Conservation (phyloP, 306 rosid species). For the Cucumis melo region DNA sequence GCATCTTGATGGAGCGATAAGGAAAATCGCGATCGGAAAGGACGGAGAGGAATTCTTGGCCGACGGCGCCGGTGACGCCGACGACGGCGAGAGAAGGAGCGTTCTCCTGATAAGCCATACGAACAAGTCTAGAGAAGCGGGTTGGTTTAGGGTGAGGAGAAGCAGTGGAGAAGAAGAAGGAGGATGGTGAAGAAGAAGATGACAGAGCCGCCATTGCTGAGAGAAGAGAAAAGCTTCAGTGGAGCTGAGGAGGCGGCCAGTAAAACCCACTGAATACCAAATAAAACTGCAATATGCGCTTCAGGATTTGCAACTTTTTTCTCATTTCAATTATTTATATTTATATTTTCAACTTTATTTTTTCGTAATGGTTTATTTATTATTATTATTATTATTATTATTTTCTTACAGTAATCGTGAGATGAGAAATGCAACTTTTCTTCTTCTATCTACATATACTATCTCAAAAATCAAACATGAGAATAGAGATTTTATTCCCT, state of each 20-base stretch:
- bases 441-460: no score
- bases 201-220: conserved; percentile 15
- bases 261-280: not conserved
- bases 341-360: not conserved
- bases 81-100: conserved; percentile 82
- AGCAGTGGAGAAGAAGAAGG: conserved; percentile 16
- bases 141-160: conserved; percentile 1
- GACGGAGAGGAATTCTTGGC: conserved; percentile 91
- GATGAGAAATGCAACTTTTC: no score
- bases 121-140: conserved; percentile 22
- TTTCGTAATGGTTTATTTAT: not conserved
- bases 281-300: not conserved
- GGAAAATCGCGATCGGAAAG: conserved; percentile 90
- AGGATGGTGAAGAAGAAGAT: not conserved
- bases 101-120: conserved; percentile 58
- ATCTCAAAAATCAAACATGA: no score
- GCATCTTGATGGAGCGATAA: conserved; percentile 89
- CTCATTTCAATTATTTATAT: not conserved
- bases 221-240: conserved; percentile 17
- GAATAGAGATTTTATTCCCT: no score
- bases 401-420: no score
- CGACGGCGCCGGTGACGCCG: conserved; percentile 98
- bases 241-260: not conserved
- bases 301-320: not conserved
- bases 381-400: no score